Evolutionary conservation across 2,329 filamentous ascomycete genomes (phyloP).

Genomic region (Cladobotryum protrusum): DNA sequence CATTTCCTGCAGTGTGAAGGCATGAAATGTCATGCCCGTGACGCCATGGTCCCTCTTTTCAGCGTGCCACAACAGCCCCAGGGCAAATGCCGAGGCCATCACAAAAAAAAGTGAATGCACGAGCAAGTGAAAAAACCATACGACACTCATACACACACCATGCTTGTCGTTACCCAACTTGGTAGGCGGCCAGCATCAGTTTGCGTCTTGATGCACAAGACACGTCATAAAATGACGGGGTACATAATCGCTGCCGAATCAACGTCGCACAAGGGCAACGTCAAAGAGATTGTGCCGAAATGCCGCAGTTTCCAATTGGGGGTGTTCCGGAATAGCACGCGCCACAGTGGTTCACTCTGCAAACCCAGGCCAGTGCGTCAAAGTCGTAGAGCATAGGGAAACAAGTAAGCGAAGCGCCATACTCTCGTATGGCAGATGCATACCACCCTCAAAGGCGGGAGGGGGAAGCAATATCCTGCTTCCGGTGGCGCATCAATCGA

Average conservation of each 20-base stretch:
- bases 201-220: not conserved
- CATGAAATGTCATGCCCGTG: too few species aligned
- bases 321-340: not conserved
- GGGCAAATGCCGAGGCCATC: not conserved
- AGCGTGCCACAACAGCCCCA: not conserved
- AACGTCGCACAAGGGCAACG: conserved; percentile 1
- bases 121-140: not conserved
- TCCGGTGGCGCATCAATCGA: not conserved
- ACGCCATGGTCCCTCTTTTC: too few species aligned
- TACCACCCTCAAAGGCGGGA: not conserved
- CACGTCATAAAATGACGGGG: conserved; percentile 10
- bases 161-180: conserved; percentile 6
- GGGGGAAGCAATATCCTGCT: not conserved
- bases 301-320: conserved; percentile 11
- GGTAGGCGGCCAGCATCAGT: conserved; percentile 3
- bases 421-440: too few species aligned
- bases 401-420: not conserved
- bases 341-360: not conserved
- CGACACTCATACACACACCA: not conserved
- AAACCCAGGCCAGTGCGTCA: not conserved
- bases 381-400: not conserved
- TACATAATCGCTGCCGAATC: conserved; percentile 6
- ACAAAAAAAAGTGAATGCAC: not conserved
- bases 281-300: conserved; percentile 9
- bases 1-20: not conserved